phyloP scores from a whole-genome alignment of 106 monocot species.

The Apostasia ramifera region DNA sequence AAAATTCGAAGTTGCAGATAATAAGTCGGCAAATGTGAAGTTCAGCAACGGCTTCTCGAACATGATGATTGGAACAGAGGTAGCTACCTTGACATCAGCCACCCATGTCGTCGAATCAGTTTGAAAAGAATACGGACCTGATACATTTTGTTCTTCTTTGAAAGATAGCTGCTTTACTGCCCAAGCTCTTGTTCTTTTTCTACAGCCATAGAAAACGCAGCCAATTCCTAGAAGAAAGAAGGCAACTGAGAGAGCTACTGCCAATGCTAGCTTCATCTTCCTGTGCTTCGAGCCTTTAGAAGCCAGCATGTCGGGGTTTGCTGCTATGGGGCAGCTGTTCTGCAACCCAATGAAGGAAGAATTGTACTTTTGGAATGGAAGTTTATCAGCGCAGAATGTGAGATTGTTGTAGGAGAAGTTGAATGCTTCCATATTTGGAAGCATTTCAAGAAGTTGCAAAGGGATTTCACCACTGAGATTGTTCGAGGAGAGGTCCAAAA shows the following conservation, averaged over 20 bases:
- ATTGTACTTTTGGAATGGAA: conserved; percentile 20
- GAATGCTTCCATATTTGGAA: conserved; percentile 42
- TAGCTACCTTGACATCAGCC: conserved; percentile 67
- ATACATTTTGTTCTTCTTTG: conserved; percentile 43
- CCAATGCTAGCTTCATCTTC: conserved; percentile 36
- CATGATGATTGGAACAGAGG: conserved; percentile 69
- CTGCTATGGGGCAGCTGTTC: conserved; percentile 74
- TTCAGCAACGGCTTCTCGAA: conserved; percentile 85
- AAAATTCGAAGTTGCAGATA: conserved; percentile 63
- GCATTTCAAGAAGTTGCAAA: conserved; percentile 22
- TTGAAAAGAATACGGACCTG: conserved; percentile 67
- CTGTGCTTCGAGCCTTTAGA: conserved; percentile 11
- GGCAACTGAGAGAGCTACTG: conserved; percentile 31
- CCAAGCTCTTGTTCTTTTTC: conserved; percentile 29
- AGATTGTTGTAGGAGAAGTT: conserved; percentile 89
- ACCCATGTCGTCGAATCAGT: conserved; percentile 73
- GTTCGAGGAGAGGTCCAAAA: conserved; percentile 69
- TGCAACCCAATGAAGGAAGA: conserved; percentile 53
- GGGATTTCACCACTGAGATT: conserved; percentile 70
- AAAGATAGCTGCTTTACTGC: conserved; percentile 42
- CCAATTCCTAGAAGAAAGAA: conserved; percentile 30
- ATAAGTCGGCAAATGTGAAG: conserved; percentile 75
- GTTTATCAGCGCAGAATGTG: conserved; percentile 42
- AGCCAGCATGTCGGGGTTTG: conserved; percentile 35
- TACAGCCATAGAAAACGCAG: conserved; percentile 25